These are phyloP conservation scores for Epichloe gansuensis DNA, from an alignment of 2,329 filamentous ascomycete species.

Conservation along the genomic window DNA sequence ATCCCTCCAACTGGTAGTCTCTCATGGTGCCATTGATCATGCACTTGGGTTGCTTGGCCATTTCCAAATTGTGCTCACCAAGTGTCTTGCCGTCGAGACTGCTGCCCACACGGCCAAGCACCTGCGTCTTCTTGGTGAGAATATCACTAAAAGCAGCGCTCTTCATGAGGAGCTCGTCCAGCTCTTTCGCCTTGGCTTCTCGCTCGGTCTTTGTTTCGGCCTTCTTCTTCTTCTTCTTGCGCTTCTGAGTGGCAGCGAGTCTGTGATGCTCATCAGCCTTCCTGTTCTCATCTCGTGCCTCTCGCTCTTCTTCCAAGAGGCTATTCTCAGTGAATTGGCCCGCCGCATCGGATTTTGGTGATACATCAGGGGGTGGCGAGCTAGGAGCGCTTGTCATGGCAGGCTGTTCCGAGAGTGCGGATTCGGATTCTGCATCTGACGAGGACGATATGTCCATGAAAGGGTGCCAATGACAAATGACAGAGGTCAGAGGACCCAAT, in stretches of 20 bases:
- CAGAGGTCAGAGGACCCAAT: background rate
- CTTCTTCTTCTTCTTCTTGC: constrained; percentile 37
- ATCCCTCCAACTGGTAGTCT: constrained; percentile 82
- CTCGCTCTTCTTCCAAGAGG: constrained; percentile 24
- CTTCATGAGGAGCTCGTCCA: constrained; percentile 46
- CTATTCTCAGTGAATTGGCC: constrained; percentile 14
- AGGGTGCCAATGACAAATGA: background rate
- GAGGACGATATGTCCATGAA: constrained; percentile 19
- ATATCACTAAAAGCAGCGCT: constrained; percentile 50
- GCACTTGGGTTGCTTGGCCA: constrained; percentile 74
- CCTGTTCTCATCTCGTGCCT: constrained; percentile 24
- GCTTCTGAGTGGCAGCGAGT: constrained; percentile 26
- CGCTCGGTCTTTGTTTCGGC: constrained; percentile 40
- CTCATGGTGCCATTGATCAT: constrained; percentile 84
- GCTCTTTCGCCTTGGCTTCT: constrained; percentile 43
- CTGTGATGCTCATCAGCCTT: constrained; percentile 35
- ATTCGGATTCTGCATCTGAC: constrained; percentile 19
- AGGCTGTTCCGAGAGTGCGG: constrained; percentile 13
- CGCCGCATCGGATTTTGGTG: constrained; percentile 7
- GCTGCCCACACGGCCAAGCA: constrained; percentile 47
- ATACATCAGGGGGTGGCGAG: constrained; percentile 21
- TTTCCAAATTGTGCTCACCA: constrained; percentile 55
- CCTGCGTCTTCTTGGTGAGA: constrained; percentile 49
- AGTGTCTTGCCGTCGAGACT: constrained; percentile 46
- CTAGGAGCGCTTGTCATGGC: constrained; percentile 24